Evolutionary conservation across 2,329 filamentous ascomycete genomes (phyloP).

Genomic region (Pezicula rhizophila): DNA sequence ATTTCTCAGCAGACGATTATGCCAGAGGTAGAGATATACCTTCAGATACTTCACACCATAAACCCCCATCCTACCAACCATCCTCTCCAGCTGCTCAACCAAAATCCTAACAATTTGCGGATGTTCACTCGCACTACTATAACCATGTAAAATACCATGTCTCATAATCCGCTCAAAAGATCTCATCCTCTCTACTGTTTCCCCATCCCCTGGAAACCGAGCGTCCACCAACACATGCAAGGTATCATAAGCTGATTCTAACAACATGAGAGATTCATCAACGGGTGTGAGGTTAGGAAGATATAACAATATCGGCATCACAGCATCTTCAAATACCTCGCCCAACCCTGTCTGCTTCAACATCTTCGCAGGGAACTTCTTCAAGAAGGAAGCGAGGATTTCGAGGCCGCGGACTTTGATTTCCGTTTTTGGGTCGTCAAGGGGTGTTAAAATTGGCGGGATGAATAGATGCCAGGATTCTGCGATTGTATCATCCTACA

Average conservation of each 20-base stretch:
- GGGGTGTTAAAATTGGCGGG: conserved; percentile 62
- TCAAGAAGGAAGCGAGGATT: conserved; percentile 49
- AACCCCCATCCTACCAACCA: conserved; percentile 54
- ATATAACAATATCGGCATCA: conserved; percentile 68
- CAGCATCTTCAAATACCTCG: conserved; percentile 60
- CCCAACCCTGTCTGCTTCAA: conserved; percentile 59
- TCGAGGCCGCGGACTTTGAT: conserved; percentile 51
- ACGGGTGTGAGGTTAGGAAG: conserved; percentile 74
- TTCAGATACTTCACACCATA: conserved; percentile 62
- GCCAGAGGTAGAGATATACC: conserved; percentile 35
- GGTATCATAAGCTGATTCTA: conserved; percentile 60
- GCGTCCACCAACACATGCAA: conserved; percentile 49
- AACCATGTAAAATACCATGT: conserved; percentile 48
- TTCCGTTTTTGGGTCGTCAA: conserved; percentile 53
- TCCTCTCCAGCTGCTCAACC: conserved; percentile 39
- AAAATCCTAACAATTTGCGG: conserved; percentile 51
- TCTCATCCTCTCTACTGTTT: conserved; percentile 20
- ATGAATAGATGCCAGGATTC: conserved; percentile 62
- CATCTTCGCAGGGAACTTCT: conserved; percentile 43
- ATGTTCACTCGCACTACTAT: conserved; percentile 54
- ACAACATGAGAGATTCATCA: conserved; percentile 58
- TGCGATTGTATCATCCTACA: conserved; percentile 38
- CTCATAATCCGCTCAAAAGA: conserved; percentile 50
- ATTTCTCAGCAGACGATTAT: neutral
- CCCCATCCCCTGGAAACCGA: conserved; percentile 10